These are phyloP conservation scores for Termitomyces sp. DNA, from an alignment of 768 basidiomycete genomes.

Conservation along the genomic window DNA sequence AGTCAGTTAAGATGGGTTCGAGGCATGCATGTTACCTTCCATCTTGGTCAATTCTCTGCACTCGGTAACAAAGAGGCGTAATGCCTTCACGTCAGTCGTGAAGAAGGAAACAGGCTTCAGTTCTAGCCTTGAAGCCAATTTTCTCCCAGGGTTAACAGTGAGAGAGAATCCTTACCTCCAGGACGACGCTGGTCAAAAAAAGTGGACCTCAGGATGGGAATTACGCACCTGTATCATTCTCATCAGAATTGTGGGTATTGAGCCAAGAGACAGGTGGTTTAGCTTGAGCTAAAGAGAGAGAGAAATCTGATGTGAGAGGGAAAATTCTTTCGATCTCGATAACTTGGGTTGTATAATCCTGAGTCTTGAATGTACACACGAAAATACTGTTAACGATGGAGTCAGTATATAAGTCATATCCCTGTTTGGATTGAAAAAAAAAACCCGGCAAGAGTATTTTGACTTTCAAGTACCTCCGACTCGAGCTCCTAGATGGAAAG, in stretches of 20 bases:
- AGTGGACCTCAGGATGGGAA: too few relatives aligned
- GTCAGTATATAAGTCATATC: not conserved
- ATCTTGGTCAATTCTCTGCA: conserved; percentile 52
- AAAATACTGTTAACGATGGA: conserved; percentile 34
- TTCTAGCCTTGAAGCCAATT: conserved; percentile 13
- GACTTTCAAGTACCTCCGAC: not conserved
- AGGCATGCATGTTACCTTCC: conserved; percentile 29
- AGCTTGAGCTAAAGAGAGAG: conserved; percentile 54
- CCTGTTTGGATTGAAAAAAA: not conserved
- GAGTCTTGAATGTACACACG: conserved; percentile 36
- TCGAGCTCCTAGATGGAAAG: not conserved
- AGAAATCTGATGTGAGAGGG: conserved; percentile 53
- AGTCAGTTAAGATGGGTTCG: conserved; percentile 17
- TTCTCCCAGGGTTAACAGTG: conserved; percentile 44
- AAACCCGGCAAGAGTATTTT: not conserved
- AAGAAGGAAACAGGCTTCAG: conserved; percentile 35
- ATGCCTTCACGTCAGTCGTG: conserved; percentile 40
- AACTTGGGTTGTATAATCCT: conserved; percentile 22
- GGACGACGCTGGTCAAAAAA: not conserved
- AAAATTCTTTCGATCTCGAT: conserved; percentile 45
- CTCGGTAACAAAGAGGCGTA: conserved; percentile 46
- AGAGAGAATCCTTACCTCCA: conserved; percentile 42
- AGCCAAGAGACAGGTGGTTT: conserved; percentile 33
- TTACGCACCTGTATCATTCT: not conserved
- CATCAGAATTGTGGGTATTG: conserved; percentile 11